A percentile compares a stretch with the other conserved stretches of the same genome.
These are phyloP conservation scores for Rhodotorula sp. DNA, from an alignment of 1,284 basidiomycete genomes.

Conservation along the genomic window DNA sequence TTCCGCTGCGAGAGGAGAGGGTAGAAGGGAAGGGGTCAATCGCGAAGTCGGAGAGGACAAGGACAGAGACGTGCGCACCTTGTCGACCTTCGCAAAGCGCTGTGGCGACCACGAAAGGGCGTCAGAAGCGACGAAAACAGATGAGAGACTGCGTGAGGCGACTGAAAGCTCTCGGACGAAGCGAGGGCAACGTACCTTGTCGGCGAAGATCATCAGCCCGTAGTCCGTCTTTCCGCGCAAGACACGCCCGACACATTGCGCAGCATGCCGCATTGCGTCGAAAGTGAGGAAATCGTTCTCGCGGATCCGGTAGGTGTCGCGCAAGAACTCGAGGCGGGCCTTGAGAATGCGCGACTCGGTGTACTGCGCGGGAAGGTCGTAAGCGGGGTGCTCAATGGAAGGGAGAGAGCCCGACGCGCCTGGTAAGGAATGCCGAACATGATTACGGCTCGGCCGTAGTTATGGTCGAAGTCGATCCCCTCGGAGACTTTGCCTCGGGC, in stretches of 20 bases:
- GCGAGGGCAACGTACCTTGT: constrained; percentile 63
- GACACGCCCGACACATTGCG: constrained; percentile 97
- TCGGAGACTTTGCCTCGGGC: constrained; percentile 99
- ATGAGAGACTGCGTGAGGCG: neutral
- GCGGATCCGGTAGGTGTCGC: constrained; percentile 96
- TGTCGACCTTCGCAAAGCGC: constrained; percentile 96
- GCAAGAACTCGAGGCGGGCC: constrained; percentile 91
- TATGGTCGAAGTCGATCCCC: constrained; percentile 99
- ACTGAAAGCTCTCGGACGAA: too few species aligned
- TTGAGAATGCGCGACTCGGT: constrained; percentile 98
- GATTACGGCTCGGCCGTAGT: constrained; percentile 97
- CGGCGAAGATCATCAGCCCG: constrained; percentile 99
- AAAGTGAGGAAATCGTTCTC: constrained; percentile 99
- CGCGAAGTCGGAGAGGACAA: neutral
- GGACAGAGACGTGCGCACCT: constrained; percentile 48
- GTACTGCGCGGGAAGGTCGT: constrained; percentile 58
- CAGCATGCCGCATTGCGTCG: constrained; percentile 98
- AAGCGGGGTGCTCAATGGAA: neutral
- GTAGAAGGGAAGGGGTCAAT: neutral
- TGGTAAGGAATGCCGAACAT: constrained; percentile 76
- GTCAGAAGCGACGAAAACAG: neutral
- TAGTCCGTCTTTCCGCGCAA: constrained; percentile 98
- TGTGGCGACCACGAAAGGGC: constrained; percentile 47
- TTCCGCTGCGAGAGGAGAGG: constrained; percentile 57
- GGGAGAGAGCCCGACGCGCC: constrained; percentile 53